These are phyloP conservation scores for Penicillium taxi DNA, from an alignment of 495 filamentous ascomycete species.

Conservation along the genomic window DNA sequence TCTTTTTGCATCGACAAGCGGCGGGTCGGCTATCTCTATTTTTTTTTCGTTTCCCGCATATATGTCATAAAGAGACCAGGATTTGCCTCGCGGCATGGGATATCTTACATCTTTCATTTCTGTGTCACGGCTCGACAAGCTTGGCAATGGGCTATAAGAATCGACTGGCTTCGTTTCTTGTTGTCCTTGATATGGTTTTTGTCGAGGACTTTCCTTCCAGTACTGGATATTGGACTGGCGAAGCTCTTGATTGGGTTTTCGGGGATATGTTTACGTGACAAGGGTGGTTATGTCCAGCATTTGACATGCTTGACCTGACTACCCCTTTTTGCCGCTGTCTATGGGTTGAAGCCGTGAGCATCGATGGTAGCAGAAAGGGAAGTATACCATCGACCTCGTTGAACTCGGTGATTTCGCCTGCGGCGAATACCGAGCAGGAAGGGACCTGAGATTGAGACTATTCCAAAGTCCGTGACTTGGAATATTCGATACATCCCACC, in stretches of 20 bases:
- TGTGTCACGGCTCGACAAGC: slow-evolving; percentile 28
- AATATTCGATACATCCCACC: slow-evolving; percentile 3
- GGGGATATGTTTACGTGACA: slow-evolving; percentile 20
- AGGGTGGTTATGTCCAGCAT: slow-evolving; percentile 21
- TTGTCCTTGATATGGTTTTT: slow-evolving; percentile 10
- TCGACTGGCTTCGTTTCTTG: slow-evolving; percentile 17
- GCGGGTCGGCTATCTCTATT: slow-evolving; percentile 45
- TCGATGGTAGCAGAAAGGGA: slow-evolving; percentile 3
- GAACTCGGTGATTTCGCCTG: slow-evolving; percentile 13
- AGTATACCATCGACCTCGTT: slow-evolving; percentile 2
- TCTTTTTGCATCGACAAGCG: slow-evolving; percentile 42
- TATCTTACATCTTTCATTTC: slow-evolving; percentile 38
- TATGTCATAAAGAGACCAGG: slow-evolving; percentile 51
- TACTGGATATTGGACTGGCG: slow-evolving; percentile 42
- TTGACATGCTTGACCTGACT: slow-evolving; percentile 32
- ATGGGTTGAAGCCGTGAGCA: slow-evolving; percentile 5
- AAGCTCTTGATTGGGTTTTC: slow-evolving; percentile 15
- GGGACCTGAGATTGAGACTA: slow-evolving; percentile 1
- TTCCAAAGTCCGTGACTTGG: slow-evolving; percentile 18
- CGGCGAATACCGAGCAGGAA: slow-evolving; percentile 14
- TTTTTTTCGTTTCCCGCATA: slow-evolving; percentile 32
- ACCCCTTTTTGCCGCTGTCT: slow-evolving; percentile 8
- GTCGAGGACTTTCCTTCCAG: slow-evolving; percentile 27
- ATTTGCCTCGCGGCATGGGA: slow-evolving; percentile 52
- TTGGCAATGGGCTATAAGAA: slow-evolving; percentile 4